Base-by-base conservation (phyloP, 2,329 filamentous ascomycete species). In the Cercospora sojina region DNA sequence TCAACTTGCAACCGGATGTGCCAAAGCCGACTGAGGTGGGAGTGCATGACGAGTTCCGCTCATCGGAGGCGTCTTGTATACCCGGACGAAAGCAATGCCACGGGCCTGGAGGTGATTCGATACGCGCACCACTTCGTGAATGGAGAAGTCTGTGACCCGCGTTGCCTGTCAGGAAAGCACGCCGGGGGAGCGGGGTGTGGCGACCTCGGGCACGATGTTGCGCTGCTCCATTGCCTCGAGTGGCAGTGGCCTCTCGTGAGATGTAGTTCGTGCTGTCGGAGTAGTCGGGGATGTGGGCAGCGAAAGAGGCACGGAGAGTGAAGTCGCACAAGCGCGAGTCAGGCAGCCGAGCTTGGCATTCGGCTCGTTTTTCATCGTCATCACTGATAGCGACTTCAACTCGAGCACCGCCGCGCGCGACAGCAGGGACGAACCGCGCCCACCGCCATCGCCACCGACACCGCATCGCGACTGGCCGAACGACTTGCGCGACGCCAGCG, bases 381-480 rank as follows among this genome's bases (percentile, higher is more conserved):
- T 49, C 32, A 29, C 60, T 47, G 59, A 62, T 53, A 35, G 47
- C 59, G 59, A 62, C 59, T 53, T 38, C 59, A 18, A 31, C 31
- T 38, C 53, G 53, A 35, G n/a, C 38, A 43, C 18, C 35, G 8
- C 53, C 31, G 27, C 27, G 23, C 51, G 41, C 61, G 20, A 64
- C 51, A 64, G 51, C 61, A 64, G 53, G 61, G 58, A 56, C 49
- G 23, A 9, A 13, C 49, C 41, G 8, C 13, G 23, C n/a, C 49
- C 27, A 23, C 59, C 59, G n/a, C 43, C 59, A 27, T 18, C 53
- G 29, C 32, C 53, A 29, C 27, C 53, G 35, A 58, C 67, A 67
- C 51, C 51, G 67, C 67, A 62, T 64, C 64, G 32, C 64, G 64
- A 58, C 64, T 66, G 64, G 60, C 62, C 27, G 20, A 49, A 61